Evolutionary conservation across 1,139 yeast genomes (phyloP).

Genomic region (Sugiyamaella neomexicana): DNA sequence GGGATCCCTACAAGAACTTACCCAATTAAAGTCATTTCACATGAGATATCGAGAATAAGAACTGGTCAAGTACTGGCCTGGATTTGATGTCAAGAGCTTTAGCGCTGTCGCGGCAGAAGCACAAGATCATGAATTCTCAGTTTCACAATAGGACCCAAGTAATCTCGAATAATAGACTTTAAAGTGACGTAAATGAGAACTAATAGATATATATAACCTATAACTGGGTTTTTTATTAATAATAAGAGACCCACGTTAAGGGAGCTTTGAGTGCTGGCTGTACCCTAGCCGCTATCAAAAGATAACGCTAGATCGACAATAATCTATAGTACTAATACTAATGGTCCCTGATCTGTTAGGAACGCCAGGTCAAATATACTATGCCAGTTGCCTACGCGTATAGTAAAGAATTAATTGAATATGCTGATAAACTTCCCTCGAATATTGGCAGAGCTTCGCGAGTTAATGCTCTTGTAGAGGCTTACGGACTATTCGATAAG

Average conservation of each 20-base stretch:
- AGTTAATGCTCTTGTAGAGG: conserved; percentile 47
- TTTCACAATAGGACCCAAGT: no score
- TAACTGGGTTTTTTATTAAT: no score
- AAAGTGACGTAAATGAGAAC: no score
- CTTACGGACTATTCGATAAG: conserved; percentile 43
- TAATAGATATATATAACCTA: no score
- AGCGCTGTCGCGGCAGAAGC: conserved; percentile 12
- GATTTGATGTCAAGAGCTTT: no score
- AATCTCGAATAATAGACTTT: no score
- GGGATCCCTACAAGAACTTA: no score
- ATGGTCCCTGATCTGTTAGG: no score
- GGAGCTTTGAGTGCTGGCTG: no score
- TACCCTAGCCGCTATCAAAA: conserved; percentile 12
- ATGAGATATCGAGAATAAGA: not conserved
- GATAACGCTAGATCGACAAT: not conserved
- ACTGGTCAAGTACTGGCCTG: no score
- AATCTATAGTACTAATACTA: not conserved
- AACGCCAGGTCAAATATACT: not conserved
- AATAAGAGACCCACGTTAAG: no score
- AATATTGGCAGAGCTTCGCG: conserved; percentile 53
- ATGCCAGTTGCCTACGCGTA: conserved; percentile 35
- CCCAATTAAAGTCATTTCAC: conserved; percentile 8
- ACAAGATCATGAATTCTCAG: no score
- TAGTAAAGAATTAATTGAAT: conserved; percentile 38
- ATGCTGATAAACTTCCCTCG: conserved; percentile 53